Evolutionary conservation across 345 rosid species (phyloP).

Genomic region (Eucalyptus cladocalyx): DNA sequence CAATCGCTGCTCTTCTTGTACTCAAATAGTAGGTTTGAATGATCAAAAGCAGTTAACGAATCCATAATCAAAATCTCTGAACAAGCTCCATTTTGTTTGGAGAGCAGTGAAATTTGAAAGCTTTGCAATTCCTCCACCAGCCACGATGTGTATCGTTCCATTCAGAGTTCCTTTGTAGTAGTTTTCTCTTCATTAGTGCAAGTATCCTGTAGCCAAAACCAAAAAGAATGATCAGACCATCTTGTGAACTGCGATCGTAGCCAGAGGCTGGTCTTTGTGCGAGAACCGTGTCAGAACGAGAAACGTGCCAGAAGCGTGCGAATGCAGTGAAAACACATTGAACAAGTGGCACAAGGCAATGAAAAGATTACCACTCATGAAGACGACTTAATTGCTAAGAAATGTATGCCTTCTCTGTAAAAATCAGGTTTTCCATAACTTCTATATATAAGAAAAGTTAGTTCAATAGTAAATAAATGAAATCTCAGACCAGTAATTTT

Average conservation of each 20-base stretch:
- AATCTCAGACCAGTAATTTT: background rate
- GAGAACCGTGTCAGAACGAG: no score
- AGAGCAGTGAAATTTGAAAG: constrained; percentile 35
- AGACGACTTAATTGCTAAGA: background rate
- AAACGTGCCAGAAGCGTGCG: no score
- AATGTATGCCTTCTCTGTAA: background rate
- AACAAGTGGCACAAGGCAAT: background rate
- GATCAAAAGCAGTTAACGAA: constrained; percentile 70
- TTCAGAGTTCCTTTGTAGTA: constrained; percentile 48
- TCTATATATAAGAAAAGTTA: background rate
- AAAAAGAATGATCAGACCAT: background rate
- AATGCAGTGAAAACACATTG: no score
- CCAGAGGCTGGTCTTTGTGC: background rate
- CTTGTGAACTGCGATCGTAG: background rate
- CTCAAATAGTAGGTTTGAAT: constrained; percentile 66
- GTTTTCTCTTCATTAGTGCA: constrained; percentile 39
- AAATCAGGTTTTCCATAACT: background rate
- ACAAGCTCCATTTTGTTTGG: constrained; percentile 55
- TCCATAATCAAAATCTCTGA: constrained; percentile 59
- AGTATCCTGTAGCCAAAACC: constrained; percentile 22
- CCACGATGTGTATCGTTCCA: constrained; percentile 78
- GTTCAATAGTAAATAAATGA: background rate
- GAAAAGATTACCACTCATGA: background rate
- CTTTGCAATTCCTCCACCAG: constrained; percentile 69
- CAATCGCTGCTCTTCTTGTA: constrained; percentile 82